Conservation (phyloP, 108 stramenopile species). For the Fistulifera solaris region DNA sequence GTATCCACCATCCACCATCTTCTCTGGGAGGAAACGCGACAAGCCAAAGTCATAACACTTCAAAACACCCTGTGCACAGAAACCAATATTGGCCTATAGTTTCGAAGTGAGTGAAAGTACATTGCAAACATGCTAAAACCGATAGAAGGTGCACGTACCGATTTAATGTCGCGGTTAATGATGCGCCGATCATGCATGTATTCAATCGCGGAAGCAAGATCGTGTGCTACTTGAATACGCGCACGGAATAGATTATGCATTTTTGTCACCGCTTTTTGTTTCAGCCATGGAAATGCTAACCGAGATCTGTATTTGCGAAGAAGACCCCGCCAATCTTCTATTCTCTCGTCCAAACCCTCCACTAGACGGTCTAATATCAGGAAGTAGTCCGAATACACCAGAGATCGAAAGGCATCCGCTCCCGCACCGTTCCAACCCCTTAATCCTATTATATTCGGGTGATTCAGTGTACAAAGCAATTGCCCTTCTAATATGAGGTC, state of each 20-base stretch:
- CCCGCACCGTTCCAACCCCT: conserved; percentile 39
- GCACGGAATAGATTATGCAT: conserved; percentile 15
- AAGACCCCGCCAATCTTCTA: conserved; percentile 10
- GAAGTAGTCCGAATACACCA: conserved; percentile 25
- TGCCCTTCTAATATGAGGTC: conserved; percentile 20
- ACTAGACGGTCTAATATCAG: conserved; percentile 46
- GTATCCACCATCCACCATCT: conserved; percentile 14
- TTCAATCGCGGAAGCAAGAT: conserved; percentile 66
- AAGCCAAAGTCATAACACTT: conserved; percentile 54
- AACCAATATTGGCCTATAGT: conserved; percentile 31
- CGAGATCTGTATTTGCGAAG: conserved; percentile 2
- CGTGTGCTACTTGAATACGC: conserved; percentile 32
- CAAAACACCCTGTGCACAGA: conserved; percentile 26
- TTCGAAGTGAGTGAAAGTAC: too few relatives aligned
- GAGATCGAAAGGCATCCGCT: conserved; percentile 12
- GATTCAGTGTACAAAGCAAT: conserved; percentile 12
- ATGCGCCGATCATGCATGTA: conserved; percentile 89
- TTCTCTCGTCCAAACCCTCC: conserved; percentile 27
- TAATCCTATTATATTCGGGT: conserved; percentile 58
- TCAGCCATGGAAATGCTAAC: background rate
- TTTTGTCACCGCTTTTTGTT: conserved; percentile 6
- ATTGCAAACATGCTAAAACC: too few relatives aligned
- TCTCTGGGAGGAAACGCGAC: conserved; percentile 12
- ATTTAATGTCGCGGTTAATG: conserved; percentile 84
- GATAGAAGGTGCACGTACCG: too few relatives aligned